phyloP scores from a whole-genome alignment of 345 rosid genomes.

The Geranium rotundifolium region DNA sequence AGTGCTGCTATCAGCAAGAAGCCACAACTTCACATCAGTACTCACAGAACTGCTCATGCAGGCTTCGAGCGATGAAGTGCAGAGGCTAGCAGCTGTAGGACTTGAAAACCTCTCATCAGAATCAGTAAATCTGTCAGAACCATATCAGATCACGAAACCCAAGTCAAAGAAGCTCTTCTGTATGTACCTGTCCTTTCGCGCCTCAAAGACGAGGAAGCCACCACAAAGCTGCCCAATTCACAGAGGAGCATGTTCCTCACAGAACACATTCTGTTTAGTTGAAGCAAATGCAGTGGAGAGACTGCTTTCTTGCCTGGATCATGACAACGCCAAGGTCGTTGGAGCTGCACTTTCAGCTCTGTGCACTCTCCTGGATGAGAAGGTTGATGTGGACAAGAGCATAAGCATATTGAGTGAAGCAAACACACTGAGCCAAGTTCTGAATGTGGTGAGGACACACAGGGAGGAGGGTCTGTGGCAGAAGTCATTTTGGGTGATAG shows the following conservation, averaged over 20 bases:
- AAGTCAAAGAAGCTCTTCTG: constrained; percentile 35
- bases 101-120: constrained; percentile 69
- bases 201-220: constrained; percentile 33
- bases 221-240: constrained; percentile 49
- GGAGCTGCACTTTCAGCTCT: constrained; percentile 77
- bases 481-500: constrained; percentile 80
- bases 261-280: constrained; percentile 69
- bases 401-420: constrained; percentile 43
- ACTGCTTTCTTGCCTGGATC: constrained; percentile 60
- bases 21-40: constrained; percentile 51
- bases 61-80: constrained; percentile 74
- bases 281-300: constrained; percentile 73
- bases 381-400: constrained; percentile 65
- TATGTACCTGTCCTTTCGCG: constrained; percentile 31
- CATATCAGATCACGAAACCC: constrained; percentile 28
- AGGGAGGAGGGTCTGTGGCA: constrained; percentile 53
- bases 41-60: constrained; percentile 65
- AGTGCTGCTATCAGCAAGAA: constrained; percentile 47
- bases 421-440: constrained; percentile 39
- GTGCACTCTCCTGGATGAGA: constrained; percentile 72
- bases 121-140: constrained; percentile 48
- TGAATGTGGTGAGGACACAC: constrained; percentile 61
- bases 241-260: constrained; percentile 72
- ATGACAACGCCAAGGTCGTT: constrained; percentile 62
- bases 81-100: constrained; percentile 67